These are phyloP conservation scores for Calophaca sinica DNA, from an alignment of 306 rosid genomes.

Conservation along the genomic window DNA sequence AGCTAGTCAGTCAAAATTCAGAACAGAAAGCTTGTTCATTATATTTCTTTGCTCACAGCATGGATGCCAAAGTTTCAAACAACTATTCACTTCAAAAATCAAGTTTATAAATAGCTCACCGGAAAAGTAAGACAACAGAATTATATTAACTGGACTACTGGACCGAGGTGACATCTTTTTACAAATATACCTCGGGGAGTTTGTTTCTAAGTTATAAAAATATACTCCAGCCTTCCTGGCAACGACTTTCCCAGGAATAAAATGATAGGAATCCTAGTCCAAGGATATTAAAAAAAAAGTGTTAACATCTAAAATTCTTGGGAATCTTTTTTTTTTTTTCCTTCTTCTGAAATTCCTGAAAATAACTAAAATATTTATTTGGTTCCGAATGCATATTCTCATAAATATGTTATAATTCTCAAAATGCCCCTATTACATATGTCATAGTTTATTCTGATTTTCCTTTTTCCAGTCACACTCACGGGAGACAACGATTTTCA, in stretches of 20 bases:
- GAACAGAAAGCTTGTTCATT: constrained; percentile 6
- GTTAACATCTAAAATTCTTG: background rate
- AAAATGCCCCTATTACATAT: background rate
- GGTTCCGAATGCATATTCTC: background rate
- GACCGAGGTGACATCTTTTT: constrained; percentile 3
- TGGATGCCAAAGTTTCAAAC: constrained; percentile 25
- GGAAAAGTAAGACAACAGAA: constrained; percentile 21
- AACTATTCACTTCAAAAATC: constrained; percentile 37
- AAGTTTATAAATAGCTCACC: constrained; percentile 15
- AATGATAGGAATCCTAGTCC: background rate
- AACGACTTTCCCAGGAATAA: background rate
- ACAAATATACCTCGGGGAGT: background rate
- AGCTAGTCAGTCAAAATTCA: constrained; percentile 14
- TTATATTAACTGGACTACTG: constrained; percentile 34
- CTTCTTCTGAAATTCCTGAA: background rate
- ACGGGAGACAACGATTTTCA: background rate
- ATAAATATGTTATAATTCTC: background rate
- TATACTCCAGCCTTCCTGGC: background rate
- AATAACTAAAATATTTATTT: background rate
- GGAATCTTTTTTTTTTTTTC: background rate
- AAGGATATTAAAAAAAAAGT: background rate
- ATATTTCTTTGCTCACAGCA: constrained; percentile 27
- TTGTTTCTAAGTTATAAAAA: background rate
- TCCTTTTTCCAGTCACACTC: background rate
- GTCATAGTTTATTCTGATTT: background rate